A percentile compares a stretch with the other conserved stretches of the same genome.
Conservation (phyloP, 148 eudicot species). For the Camellia japonica region DNA sequence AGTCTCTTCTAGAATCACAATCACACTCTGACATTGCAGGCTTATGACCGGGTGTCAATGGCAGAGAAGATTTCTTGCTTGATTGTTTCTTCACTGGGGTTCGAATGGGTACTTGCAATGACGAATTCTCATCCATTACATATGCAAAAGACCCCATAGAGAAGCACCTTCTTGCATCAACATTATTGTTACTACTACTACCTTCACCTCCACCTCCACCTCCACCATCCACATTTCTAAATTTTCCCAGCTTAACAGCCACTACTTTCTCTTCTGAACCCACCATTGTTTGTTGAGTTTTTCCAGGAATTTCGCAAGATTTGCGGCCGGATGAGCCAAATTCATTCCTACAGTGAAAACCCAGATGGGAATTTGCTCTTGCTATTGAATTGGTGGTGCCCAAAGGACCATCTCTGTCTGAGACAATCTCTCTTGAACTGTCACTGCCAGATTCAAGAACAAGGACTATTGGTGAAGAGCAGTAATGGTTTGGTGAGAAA, state of each 20-base stretch:
- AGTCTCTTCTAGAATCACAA: constrained; percentile 60
- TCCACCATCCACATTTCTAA: constrained; percentile 50
- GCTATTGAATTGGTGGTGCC: constrained; percentile 21
- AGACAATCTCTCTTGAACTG: constrained; percentile 49
- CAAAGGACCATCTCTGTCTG: constrained; percentile 19
- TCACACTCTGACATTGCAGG: constrained; percentile 78
- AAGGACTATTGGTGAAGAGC: constrained; percentile 51
- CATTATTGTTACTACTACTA: constrained; percentile 17
- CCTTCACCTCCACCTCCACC: constrained; percentile 28
- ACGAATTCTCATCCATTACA: constrained; percentile 69
- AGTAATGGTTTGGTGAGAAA: constrained; percentile 17
- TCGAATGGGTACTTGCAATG: constrained; percentile 68
- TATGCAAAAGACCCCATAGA: constrained; percentile 98
- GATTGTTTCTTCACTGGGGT: constrained; percentile 52
- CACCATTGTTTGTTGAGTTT: neutral
- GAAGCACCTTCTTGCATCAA: constrained; percentile 72
- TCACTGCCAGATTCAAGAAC: constrained; percentile 76
- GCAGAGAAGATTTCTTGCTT: constrained; percentile 35
- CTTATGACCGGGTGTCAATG: constrained; percentile 43
- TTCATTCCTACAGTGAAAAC: constrained; percentile 24
- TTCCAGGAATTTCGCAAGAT: constrained; percentile 33
- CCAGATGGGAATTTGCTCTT: constrained; percentile 36
- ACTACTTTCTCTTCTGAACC: constrained; percentile 48
- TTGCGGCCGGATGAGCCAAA: constrained; percentile 25
- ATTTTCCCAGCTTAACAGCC: constrained; percentile 75